phyloP scores from a whole-genome alignment of 352 stramenopile genomes.

The Aphanomyces invadans region DNA sequence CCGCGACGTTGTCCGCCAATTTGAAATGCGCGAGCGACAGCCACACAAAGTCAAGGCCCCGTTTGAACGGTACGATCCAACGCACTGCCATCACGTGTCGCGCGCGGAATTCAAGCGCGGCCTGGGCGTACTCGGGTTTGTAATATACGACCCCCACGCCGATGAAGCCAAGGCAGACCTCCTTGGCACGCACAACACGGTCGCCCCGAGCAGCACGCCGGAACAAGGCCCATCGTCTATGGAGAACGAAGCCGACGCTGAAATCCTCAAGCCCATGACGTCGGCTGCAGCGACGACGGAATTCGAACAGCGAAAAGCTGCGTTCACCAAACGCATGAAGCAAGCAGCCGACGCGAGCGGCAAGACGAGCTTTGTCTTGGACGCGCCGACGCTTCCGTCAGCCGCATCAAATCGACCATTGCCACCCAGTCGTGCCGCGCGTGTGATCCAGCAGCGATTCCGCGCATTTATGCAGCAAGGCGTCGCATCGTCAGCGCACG shows the following conservation, averaged over 20 bases:
- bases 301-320: slow-evolving; percentile 60
- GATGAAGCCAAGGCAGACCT: slow-evolving; percentile 16
- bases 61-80: slow-evolving; percentile 54
- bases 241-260: neutral
- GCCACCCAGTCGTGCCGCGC: slow-evolving; percentile 28
- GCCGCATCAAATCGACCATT: slow-evolving; percentile 45
- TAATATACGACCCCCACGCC: slow-evolving; percentile 54
- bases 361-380: slow-evolving; percentile 58
- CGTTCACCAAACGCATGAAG: slow-evolving; percentile 72
- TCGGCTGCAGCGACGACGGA: slow-evolving; percentile 33
- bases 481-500: slow-evolving; percentile 28
- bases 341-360: slow-evolving; percentile 50
- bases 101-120: slow-evolving; percentile 60
- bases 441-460: slow-evolving; percentile 28
- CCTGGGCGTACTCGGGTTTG: slow-evolving; percentile 51
- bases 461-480: slow-evolving; percentile 20
- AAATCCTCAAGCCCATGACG: neutral
- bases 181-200: neutral
- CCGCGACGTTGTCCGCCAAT: slow-evolving; percentile 38
- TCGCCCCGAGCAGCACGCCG: no score
- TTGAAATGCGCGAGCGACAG: slow-evolving; percentile 32
- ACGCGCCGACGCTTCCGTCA: slow-evolving; percentile 25
- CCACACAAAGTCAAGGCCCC: slow-evolving; percentile 19
- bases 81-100: slow-evolving; percentile 37
- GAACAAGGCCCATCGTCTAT: no score